Percentiles rank a stretch among this genome's conserved stretches.
Conservation (phyloP, 2,329 filamentous ascomycete species). For the Arthroderma sp. region DNA sequence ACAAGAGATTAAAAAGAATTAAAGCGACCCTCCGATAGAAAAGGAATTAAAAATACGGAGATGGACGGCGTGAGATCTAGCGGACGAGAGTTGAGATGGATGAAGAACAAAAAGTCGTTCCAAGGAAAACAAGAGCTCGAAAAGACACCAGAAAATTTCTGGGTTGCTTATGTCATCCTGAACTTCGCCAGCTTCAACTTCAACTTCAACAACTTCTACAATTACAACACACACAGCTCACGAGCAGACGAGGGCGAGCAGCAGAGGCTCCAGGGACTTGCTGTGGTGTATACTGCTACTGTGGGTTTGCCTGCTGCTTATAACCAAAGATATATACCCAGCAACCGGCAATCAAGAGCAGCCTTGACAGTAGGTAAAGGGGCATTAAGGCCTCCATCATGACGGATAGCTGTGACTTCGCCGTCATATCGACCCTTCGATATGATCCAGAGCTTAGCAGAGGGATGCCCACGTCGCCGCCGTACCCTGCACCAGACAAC, state of each 20-base stretch:
- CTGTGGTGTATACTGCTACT: too few relatives aligned
- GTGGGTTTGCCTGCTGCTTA: too few relatives aligned
- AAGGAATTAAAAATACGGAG: background rate
- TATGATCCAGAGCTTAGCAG: conserved; percentile 51
- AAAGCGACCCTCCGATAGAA: background rate
- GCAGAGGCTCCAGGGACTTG: too few relatives aligned
- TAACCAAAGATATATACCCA: too few relatives aligned
- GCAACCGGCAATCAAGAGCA: background rate
- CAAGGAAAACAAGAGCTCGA: background rate
- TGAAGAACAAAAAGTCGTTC: background rate
- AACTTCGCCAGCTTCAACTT: background rate
- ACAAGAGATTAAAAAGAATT: background rate
- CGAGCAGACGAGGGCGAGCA: too few relatives aligned
- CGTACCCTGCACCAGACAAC: conserved; percentile 28
- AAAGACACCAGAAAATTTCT: background rate
- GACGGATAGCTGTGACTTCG: conserved; percentile 33
- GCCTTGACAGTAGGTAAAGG: background rate
- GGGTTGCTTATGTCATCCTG: conserved; percentile 1
- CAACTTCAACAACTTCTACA: background rate
- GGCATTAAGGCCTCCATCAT: too few relatives aligned
- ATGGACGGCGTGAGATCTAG: background rate
- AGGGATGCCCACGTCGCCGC: conserved; percentile 18
- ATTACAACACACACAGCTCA: background rate
- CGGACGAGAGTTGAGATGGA: background rate
- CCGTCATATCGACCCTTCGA: conserved; percentile 59